Conservation (phyloP, 495 filamentous ascomycete species). For the Lasiosphaeris hirsuta region DNA sequence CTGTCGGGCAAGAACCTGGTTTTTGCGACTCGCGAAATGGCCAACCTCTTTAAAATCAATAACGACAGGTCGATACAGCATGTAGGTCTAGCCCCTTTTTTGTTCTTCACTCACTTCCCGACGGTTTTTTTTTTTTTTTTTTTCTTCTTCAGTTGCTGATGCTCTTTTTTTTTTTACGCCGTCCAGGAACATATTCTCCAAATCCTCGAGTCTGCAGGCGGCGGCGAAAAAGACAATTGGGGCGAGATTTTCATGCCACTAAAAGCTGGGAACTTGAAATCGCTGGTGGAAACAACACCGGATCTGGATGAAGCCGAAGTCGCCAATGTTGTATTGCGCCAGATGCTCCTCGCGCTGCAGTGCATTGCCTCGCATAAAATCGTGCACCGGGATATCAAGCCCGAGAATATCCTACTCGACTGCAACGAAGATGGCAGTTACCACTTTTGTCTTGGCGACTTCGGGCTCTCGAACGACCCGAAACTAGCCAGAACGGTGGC, state of each 20-base stretch:
- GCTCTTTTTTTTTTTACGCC: not conserved
- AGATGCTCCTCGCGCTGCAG: slow-evolving; percentile 34
- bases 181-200: slow-evolving; percentile 31
- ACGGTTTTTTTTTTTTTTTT: not conserved
- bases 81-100: slow-evolving; percentile 13
- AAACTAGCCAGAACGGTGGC: slow-evolving; percentile 17
- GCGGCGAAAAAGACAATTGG: slow-evolving; percentile 11
- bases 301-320: not conserved
- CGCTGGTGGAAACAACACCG: slow-evolving; percentile 7
- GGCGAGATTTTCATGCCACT: slow-evolving; percentile 39
- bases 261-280: slow-evolving; percentile 26
- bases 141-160: not conserved
- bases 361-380: slow-evolving; percentile 50
- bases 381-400: slow-evolving; percentile 77
- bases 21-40: slow-evolving; percentile 30
- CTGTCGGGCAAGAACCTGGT: slow-evolving; percentile 28
- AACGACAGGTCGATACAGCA: slow-evolving; percentile 22
- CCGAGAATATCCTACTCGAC: slow-evolving; percentile 65
- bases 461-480: slow-evolving; percentile 32
- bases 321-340: slow-evolving; percentile 23
- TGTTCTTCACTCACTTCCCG: not conserved
- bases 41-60: slow-evolving; percentile 26
- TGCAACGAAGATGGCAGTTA: slow-evolving; percentile 11
- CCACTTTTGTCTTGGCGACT: slow-evolving; percentile 34
- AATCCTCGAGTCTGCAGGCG: slow-evolving; percentile 22